Evolutionary conservation across 352 stramenopile species (phyloP).

Genomic region (Pythium rishiriense): DNA sequence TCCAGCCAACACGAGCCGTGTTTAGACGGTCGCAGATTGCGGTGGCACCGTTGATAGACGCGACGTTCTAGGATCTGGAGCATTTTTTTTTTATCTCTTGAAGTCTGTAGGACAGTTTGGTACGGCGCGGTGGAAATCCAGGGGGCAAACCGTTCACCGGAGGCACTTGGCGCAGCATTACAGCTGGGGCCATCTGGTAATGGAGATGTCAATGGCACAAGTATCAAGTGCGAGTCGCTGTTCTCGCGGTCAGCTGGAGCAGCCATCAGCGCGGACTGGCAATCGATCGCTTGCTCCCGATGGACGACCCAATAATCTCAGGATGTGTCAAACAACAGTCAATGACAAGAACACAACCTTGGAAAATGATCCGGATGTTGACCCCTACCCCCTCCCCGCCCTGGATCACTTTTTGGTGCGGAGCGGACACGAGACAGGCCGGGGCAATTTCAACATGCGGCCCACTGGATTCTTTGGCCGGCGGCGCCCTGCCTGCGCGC

Average conservation of each 20-base stretch:
- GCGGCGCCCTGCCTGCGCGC: background rate
- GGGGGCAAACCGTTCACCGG: background rate
- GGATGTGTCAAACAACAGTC: conserved; percentile 9
- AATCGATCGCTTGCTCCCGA: background rate
- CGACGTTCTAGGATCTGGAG: background rate
- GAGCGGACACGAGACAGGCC: conserved; percentile 1
- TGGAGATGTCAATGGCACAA: conserved; percentile 24
- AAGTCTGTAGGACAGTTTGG: background rate
- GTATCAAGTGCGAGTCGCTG: conserved; percentile 32
- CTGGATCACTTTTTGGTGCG: conserved; percentile 6
- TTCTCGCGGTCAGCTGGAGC: conserved; percentile 11
- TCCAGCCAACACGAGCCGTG: background rate
- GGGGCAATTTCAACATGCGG: conserved; percentile 21
- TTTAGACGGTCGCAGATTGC: background rate
- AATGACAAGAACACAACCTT: background rate
- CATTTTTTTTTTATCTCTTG: no score
- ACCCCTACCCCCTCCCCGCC: conserved; percentile 12
- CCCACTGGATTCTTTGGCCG: conserved; percentile 19
- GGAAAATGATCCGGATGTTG: conserved; percentile 19
- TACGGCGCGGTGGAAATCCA: background rate
- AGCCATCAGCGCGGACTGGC: conserved; percentile 12
- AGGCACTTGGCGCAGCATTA: conserved; percentile 5
- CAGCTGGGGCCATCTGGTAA: conserved; percentile 17
- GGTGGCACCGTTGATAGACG: background rate
- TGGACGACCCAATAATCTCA: background rate